A percentile compares a stretch with the other conserved stretches of the same genome.
These are phyloP conservation scores for Orbilia brochopaga DNA, from an alignment of 2,329 filamentous ascomycete genomes.

Conservation along the genomic window DNA sequence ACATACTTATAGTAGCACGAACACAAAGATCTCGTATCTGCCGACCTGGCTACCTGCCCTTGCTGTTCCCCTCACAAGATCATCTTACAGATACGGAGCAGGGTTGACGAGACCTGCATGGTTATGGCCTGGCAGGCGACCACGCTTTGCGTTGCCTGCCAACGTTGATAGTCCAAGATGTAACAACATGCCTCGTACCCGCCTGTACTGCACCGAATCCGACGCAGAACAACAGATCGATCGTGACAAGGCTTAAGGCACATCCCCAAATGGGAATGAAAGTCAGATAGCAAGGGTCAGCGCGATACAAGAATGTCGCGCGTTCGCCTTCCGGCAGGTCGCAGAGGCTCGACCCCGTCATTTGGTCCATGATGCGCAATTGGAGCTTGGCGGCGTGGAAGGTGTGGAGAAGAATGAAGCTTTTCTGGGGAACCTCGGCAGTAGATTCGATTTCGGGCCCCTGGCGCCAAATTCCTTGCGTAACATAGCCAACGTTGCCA, in stretches of 20 bases:
- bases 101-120: too few species aligned
- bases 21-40: too few species aligned
- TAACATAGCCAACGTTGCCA: conserved; percentile 11
- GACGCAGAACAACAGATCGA: background rate
- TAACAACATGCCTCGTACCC: conserved; percentile 2
- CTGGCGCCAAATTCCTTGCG: conserved; percentile 2
- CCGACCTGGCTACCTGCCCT: conserved; percentile 28
- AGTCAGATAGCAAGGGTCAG: conserved; percentile 17
- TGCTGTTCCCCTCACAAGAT: background rate
- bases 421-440: conserved; percentile 49
- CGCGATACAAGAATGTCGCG: conserved; percentile 14
- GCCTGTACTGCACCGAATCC: background rate
- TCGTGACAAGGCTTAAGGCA: background rate
- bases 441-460: conserved; percentile 47
- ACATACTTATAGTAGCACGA: too few species aligned
- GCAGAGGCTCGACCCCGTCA: conserved; percentile 27
- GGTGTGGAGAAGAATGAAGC: conserved; percentile 46
- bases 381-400: conserved; percentile 26
- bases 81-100: too few species aligned
- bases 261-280: background rate
- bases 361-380: conserved; percentile 19
- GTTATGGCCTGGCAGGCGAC: conserved; percentile 15
- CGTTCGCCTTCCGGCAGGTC: conserved; percentile 13
- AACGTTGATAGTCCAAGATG: conserved; percentile 30
- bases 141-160: conserved; percentile 22